Conservation (phyloP, 768 basidiomycete genomes). For the Guyanaporus albipodus region DNA sequence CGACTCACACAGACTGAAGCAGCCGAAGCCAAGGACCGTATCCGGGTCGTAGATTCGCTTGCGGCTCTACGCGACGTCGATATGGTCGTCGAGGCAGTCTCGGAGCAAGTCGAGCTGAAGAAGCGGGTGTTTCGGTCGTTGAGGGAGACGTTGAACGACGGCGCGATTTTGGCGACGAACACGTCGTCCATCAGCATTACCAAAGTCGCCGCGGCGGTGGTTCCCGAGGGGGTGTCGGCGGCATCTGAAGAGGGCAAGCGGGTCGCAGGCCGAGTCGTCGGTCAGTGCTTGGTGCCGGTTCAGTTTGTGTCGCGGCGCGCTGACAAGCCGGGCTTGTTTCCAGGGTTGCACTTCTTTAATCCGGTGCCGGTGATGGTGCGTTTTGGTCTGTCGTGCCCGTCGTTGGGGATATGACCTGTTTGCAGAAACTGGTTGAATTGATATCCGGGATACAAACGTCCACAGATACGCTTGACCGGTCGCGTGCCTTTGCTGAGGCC, state of each 20-base stretch:
- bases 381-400: neutral
- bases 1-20: constrained; percentile 65
- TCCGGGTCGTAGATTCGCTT: constrained; percentile 59
- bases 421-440: constrained; percentile 88
- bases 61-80: constrained; percentile 73
- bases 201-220: constrained; percentile 81
- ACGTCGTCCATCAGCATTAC: constrained; percentile 95
- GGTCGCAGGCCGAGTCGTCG: constrained; percentile 75
- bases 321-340: neutral
- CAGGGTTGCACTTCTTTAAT: constrained; percentile 93
- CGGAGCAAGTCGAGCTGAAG: constrained; percentile 80
- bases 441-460: constrained; percentile 93
- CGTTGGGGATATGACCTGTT: neutral
- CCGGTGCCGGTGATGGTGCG: constrained; percentile 94
- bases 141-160: constrained; percentile 60
- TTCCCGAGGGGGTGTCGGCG: constrained; percentile 53
- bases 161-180: constrained; percentile 84
- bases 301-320: neutral
- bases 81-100: constrained; percentile 92
- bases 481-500: constrained; percentile 77
- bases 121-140: constrained; percentile 70
- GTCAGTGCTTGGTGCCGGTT: constrained; percentile 35
- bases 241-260: constrained; percentile 61
- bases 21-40: constrained; percentile 64
- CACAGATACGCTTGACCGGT: constrained; percentile 64